Percentiles rank a stretch among this genome's conserved stretches.
Evolutionary conservation across 768 basidiomycete genomes (phyloP).

Genomic region (Asterophora parasitica): DNA sequence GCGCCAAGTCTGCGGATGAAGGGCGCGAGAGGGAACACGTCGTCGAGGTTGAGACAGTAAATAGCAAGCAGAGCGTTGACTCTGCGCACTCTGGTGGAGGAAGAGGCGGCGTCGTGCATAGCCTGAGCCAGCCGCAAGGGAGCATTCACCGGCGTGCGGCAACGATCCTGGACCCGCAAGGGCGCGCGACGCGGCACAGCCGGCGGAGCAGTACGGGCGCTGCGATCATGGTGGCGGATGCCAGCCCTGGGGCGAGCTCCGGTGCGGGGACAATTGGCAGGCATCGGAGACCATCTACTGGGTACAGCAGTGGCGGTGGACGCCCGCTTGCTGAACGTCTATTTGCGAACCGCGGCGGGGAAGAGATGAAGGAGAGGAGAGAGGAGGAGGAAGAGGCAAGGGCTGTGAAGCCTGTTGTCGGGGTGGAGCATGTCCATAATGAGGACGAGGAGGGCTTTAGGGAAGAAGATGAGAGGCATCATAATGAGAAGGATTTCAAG

Average conservation of each 20-base stretch:
- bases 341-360: conserved; percentile 50
- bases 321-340: conserved; percentile 38
- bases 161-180: conserved; percentile 68
- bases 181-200: conserved; percentile 60
- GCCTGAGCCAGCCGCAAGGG: conserved; percentile 53
- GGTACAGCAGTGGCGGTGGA: conserved; percentile 36
- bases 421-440: conserved; percentile 11
- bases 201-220: conserved; percentile 75
- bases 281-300: conserved; percentile 68
- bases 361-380: conserved; percentile 41
- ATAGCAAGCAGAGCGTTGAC: conserved; percentile 11
- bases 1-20: neutral
- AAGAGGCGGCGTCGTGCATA: conserved; percentile 30
- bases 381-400: conserved; percentile 34
- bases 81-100: conserved; percentile 15
- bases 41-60: conserved; percentile 20
- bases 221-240: conserved; percentile 33
- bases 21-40: neutral
- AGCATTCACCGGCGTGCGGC: conserved; percentile 69
- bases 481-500: conserved; percentile 74
- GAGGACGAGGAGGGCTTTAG: conserved; percentile 41
- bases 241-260: conserved; percentile 21
- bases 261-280: conserved; percentile 54
- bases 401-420: neutral
- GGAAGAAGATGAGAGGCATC: conserved; percentile 46